Conservation (phyloP, 441 rosid species). For the Sinapis alba region DNA sequence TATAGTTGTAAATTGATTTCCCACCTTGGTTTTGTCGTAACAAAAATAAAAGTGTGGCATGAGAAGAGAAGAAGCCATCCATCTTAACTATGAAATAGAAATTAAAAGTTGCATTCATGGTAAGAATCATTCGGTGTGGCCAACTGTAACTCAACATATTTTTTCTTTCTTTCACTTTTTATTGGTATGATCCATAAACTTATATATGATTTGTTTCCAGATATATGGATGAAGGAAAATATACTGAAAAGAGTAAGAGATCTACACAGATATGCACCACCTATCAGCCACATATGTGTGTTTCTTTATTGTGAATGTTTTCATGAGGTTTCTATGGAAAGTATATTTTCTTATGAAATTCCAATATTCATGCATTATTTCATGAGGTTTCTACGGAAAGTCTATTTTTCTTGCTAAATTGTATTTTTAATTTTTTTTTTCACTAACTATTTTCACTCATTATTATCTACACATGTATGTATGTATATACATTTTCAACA, state of each 20-base stretch:
- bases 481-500: no score
- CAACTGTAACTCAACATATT: not conserved
- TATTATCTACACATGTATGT: not conserved
- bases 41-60: not conserved
- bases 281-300: not conserved
- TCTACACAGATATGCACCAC: not conserved
- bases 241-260: not conserved
- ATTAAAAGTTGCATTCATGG: not conserved
- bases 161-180: no score
- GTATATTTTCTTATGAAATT: not conserved
- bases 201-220: not conserved
- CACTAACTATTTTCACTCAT: not conserved
- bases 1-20: slow-evolving; percentile 50
- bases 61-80: not conserved
- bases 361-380: not conserved
- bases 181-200: not conserved
- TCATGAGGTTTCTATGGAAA: not conserved
- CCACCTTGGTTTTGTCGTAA: not conserved
- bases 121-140: not conserved
- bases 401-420: not conserved
- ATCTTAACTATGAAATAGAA: not conserved
- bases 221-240: not conserved
- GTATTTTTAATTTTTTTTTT: no score
- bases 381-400: not conserved
- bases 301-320: not conserved